Conservation (phyloP, 192 early-diverging fungal genomes). For the Oehlia diaphana region DNA sequence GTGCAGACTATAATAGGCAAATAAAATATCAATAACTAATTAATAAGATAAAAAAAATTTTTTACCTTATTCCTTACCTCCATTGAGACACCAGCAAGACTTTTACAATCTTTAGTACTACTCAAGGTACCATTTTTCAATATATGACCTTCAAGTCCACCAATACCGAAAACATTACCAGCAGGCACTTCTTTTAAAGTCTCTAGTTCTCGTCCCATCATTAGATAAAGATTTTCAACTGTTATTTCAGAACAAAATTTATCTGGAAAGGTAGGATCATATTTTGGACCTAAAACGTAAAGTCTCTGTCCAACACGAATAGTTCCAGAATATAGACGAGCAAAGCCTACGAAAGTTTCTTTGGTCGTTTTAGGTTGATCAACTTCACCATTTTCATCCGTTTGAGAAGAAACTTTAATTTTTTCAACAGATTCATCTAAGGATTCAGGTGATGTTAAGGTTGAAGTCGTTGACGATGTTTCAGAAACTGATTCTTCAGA, state of each 20-base stretch:
- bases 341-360: slow-evolving; percentile 87
- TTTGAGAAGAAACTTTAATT: neutral
- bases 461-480: slow-evolving; percentile 27
- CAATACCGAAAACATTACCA: slow-evolving; percentile 96
- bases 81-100: slow-evolving; percentile 67
- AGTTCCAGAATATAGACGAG: slow-evolving; percentile 90
- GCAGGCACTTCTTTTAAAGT: slow-evolving; percentile 82
- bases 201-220: slow-evolving; percentile 97
- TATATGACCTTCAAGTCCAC: slow-evolving; percentile 83
- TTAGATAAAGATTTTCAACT: slow-evolving; percentile 81
- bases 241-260: slow-evolving; percentile 68
- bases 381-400: slow-evolving; percentile 38
- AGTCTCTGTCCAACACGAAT: slow-evolving; percentile 83
- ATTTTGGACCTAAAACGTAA: slow-evolving; percentile 93
- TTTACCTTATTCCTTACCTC: slow-evolving; percentile 28
- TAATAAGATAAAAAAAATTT: too few species aligned
- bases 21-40: neutral
- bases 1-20: slow-evolving; percentile 54
- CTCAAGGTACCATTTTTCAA: slow-evolving; percentile 93
- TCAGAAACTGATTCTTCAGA: slow-evolving; percentile 17
- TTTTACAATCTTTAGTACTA: slow-evolving; percentile 70
- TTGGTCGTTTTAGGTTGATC: slow-evolving; percentile 42
- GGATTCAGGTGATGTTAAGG: slow-evolving; percentile 28
- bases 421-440: slow-evolving; percentile 14
- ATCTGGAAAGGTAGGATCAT: slow-evolving; percentile 64